Percentiles rank a stretch among this genome's conserved stretches.
phyloP scores from a whole-genome alignment of 2,329 filamentous ascomycete genomes.

The Drechslerella dactyloides region DNA sequence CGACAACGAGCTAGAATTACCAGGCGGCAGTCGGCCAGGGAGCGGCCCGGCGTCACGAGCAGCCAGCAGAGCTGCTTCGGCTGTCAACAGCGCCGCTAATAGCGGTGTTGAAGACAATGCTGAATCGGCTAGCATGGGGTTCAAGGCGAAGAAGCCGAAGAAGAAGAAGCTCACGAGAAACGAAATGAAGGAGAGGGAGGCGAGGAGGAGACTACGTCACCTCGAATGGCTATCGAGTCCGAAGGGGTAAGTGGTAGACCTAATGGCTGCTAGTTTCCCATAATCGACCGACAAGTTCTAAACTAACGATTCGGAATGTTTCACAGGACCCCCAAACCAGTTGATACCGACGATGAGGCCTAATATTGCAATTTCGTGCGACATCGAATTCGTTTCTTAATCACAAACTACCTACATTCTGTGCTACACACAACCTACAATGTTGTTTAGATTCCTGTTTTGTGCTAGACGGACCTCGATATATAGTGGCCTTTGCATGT shows the following conservation, averaged over 20 bases:
- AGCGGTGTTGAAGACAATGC: conserved; percentile 68
- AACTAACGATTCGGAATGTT: conserved; percentile 5
- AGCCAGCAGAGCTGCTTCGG: conserved; percentile 65
- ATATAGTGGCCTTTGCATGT: no score
- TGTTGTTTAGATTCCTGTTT: no score
- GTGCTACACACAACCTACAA: no score
- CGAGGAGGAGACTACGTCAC: conserved; percentile 82
- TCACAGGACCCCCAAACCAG: conserved; percentile 53
- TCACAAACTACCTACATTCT: no score
- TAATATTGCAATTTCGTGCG: neutral
- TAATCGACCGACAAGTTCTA: neutral
- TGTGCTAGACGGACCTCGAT: no score
- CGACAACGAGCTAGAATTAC: conserved; percentile 30
- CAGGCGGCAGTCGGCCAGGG: conserved; percentile 63
- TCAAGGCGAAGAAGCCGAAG: conserved; percentile 77
- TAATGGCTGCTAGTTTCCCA: no score
- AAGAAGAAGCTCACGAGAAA: conserved; percentile 99
- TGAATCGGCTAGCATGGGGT: conserved; percentile 69
- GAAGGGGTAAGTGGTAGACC: conserved; percentile 70
- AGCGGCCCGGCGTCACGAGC: conserved; percentile 64
- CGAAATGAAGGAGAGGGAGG: conserved; percentile 91
- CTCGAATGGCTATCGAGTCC: conserved; percentile 83
- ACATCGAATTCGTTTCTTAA: no score
- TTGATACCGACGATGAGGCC: conserved; percentile 55
- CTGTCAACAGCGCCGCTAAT: conserved; percentile 81